These are phyloP conservation scores for Apiotrichum brassicae DNA, from an alignment of 1,284 basidiomycete genomes.

Conservation along the genomic window DNA sequence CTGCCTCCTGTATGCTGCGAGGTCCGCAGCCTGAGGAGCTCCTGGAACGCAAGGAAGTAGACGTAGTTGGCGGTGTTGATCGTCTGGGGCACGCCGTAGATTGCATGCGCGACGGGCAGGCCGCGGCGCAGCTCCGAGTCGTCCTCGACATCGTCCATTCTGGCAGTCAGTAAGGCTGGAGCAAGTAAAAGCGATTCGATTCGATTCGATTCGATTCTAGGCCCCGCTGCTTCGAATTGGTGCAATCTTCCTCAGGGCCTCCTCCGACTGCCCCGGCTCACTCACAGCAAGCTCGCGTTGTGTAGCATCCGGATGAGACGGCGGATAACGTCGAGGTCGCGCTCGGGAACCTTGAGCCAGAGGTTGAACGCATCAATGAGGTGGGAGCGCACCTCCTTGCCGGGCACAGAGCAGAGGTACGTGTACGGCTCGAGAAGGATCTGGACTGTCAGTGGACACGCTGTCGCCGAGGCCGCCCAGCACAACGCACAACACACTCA, in stretches of 20 bases:
- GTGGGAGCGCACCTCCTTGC: constrained; percentile 85
- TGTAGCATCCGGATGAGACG: constrained; percentile 89
- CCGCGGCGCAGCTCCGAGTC: constrained; percentile 84
- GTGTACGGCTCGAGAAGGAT: constrained; percentile 76
- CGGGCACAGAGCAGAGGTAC: constrained; percentile 77
- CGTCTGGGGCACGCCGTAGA: constrained; percentile 92
- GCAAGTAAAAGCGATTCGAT: background rate
- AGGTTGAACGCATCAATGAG: constrained; percentile 91
- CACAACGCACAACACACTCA: constrained; percentile 14
- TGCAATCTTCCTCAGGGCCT: no score
- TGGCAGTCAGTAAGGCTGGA: constrained; percentile 33
- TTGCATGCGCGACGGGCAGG: constrained; percentile 82
- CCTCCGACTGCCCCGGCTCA: no score
- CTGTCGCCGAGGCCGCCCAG: background rate
- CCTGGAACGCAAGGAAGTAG: constrained; percentile 82
- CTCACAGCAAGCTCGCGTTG: constrained; percentile 83
- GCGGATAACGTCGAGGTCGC: constrained; percentile 66
- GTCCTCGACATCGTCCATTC: constrained; percentile 97
- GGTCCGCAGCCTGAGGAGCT: constrained; percentile 59
- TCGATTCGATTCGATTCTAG: no score
- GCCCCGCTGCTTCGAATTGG: no score
- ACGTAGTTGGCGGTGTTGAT: constrained; percentile 98
- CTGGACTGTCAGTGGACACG: no score
- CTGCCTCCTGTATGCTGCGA: constrained; percentile 30
- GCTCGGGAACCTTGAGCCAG: constrained; percentile 77